Conservation (phyloP, 306 rosid genomes). For the Vicia sativa region DNA sequence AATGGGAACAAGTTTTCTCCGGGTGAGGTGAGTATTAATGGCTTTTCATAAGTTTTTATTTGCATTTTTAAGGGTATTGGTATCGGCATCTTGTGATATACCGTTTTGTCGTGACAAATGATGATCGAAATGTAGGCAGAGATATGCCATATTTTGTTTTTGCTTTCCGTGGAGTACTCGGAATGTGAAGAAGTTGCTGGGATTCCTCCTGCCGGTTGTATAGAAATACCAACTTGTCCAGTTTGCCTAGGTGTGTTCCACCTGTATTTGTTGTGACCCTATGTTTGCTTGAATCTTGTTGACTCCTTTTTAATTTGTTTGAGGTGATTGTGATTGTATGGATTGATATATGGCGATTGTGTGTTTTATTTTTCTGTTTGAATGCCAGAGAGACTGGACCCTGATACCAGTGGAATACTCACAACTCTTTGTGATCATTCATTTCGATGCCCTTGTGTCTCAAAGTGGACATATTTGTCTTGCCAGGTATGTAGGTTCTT, state of each 20-base stretch:
- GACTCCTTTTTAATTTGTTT: constrained; percentile 7
- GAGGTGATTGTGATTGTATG: constrained; percentile 22
- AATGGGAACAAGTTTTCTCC: constrained; percentile 82
- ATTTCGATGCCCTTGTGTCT: constrained; percentile 84
- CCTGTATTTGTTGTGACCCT: constrained; percentile 6
- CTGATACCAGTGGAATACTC: constrained; percentile 76
- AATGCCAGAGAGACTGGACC: constrained; percentile 84
- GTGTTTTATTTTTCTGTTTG: constrained; percentile 34
- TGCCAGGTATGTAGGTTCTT: constrained; percentile 70
- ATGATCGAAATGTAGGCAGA: constrained; percentile 66
- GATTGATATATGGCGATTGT: constrained; percentile 13
- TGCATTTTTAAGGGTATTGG: too few relatives aligned
- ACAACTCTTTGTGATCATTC: constrained; percentile 91
- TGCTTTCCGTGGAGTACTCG: constrained; percentile 78
- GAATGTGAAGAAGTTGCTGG: constrained; percentile 76
- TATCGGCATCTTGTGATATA: too few relatives aligned
- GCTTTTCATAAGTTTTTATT: not conserved
- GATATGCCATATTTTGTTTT: constrained; percentile 77
- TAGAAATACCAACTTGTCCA: constrained; percentile 90
- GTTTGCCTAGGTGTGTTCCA: constrained; percentile 88
- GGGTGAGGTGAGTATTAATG: constrained; percentile 65
- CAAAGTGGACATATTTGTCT: constrained; percentile 91
- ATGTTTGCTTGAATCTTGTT: constrained; percentile 10
- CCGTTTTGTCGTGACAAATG: not conserved
- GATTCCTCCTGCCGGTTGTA: constrained; percentile 71